Evolutionary conservation across 441 rosid species (phyloP).

Genomic region (Pelargonium fulgidum): DNA sequence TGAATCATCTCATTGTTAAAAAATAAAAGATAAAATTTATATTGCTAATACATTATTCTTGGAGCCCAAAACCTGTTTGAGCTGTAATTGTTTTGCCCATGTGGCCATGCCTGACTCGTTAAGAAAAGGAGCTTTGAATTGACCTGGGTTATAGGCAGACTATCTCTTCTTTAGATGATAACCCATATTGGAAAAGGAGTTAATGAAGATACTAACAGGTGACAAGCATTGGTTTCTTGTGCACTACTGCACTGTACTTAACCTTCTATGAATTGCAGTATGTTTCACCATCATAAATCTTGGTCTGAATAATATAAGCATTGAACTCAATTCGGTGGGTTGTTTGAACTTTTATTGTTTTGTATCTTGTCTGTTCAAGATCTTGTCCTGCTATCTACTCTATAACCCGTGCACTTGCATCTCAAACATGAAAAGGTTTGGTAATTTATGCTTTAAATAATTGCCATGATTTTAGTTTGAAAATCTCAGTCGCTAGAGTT

Average conservation of each 20-base stretch:
- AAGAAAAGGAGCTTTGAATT: background rate
- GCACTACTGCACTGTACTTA: too few species aligned
- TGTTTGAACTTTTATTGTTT: too few species aligned
- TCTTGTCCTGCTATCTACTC: background rate
- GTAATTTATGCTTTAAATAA: background rate
- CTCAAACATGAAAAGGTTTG: background rate
- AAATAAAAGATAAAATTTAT: background rate
- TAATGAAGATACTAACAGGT: too few species aligned
- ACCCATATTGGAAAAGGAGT: background rate
- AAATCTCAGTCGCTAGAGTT: constrained; percentile 14
- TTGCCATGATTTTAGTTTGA: constrained; percentile 6
- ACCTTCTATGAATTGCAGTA: background rate
- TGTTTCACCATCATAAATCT: background rate
- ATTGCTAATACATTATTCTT: background rate
- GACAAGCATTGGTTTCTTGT: too few species aligned
- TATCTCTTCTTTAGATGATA: background rate
- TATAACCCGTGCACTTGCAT: background rate
- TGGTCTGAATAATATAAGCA: background rate
- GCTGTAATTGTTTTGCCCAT: background rate
- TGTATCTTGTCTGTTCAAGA: too few species aligned
- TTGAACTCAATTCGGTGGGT: background rate
- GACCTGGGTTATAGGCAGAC: background rate
- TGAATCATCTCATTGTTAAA: background rate
- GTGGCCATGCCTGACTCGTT: background rate
- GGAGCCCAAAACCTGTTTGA: background rate